Percentiles rank a stretch among this genome's conserved stretches.
These are phyloP conservation scores for Lentinula sp. DNA, from an alignment of 768 basidiomycete genomes.

Conservation along the genomic window DNA sequence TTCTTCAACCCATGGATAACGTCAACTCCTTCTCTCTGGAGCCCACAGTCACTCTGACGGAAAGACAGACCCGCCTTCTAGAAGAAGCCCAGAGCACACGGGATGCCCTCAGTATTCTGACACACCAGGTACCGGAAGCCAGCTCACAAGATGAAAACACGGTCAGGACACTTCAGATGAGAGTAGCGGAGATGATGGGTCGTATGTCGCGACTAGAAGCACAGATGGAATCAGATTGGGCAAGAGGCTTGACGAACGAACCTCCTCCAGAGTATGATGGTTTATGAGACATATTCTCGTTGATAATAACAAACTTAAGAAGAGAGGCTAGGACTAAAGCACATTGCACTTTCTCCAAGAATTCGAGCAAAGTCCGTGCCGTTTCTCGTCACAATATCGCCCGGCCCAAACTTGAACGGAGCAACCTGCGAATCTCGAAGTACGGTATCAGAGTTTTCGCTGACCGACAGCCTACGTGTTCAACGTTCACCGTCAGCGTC, in stretches of 20 bases:
- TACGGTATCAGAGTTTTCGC: not conserved
- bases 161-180: not conserved
- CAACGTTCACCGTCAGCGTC: not conserved
- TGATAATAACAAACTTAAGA: not conserved
- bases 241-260: not conserved
- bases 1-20: not conserved
- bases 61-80: not conserved
- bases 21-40: not conserved
- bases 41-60: not conserved
- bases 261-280: constrained; percentile 2
- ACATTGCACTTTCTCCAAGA: not conserved
- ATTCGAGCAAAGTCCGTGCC: not conserved
- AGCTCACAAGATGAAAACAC: not conserved
- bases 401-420: not conserved
- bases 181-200: constrained; percentile 22
- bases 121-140: not conserved
- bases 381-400: not conserved
- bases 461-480: not conserved
- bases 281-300: not conserved
- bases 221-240: not conserved
- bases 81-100: not conserved
- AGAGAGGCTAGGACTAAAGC: not conserved
- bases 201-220: constrained; percentile 19
- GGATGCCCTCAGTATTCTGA: not conserved
- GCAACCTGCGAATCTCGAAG: not conserved